Evolutionary conservation across 2,329 filamentous ascomycete genomes (phyloP), one percentile per base, ranked within the genome.

Genomic region (Sclerotinia nivalis): DNA sequence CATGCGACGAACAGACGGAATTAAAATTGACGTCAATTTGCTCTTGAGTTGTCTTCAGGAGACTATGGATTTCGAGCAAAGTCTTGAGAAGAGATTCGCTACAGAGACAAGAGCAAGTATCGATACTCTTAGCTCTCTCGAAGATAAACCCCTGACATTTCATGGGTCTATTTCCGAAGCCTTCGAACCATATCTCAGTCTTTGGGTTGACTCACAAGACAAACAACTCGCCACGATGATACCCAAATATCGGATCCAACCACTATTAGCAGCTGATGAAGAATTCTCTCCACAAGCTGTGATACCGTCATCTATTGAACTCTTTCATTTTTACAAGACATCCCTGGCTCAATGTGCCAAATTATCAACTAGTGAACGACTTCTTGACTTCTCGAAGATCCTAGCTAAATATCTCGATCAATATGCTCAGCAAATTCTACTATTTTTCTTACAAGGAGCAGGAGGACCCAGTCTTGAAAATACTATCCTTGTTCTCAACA

Each of bases 171-270:
- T 99, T 71, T 98, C 96, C 0, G 93, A 96, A 72, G 96, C 96
- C 0, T 99, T 99, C 77, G 96, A 98, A 81, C 96, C 96, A 1
- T 99, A 98, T 79, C 86, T 99, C 73, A 97, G 93, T 78, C 83
- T 99, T 5, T 99, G 96, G 96, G 93, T 99, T 1, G 95, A 98
- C 71, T 95, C 93, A 13, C 96, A 98, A 80, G 95, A 97, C 80
- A 95, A 89, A 80, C 91, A 97, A 76, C 84, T 98, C 70, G 91
- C 93, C 8, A 81, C 84, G 10, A 88, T 98, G 81, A 92, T 99
- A 73, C 93, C 93, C 0, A 93, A 89, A 78, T 98, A 98, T 80
- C 92, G 91, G 73, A 87, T 86, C 71, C 93, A 97, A 75, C 91
- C 93, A 0, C 85, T 97, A 3, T 86, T 93, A 54, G 89, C 92